These are phyloP conservation scores for Sherardia arvensis DNA, from an alignment of 257 asterid genomes.

Conservation along the genomic window DNA sequence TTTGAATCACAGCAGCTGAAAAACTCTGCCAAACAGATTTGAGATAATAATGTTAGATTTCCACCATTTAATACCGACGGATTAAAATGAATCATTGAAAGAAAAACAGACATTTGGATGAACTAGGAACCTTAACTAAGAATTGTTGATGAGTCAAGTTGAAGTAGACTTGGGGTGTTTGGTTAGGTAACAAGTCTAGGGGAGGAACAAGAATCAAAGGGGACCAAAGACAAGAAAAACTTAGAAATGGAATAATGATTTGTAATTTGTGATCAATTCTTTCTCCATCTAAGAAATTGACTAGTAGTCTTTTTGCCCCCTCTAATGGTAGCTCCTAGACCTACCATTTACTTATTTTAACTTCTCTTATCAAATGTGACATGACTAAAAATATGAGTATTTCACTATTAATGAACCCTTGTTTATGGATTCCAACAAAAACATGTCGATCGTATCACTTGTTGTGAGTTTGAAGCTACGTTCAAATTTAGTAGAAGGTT, in stretches of 20 bases:
- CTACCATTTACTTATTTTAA: not conserved
- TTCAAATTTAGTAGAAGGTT: too few relatives aligned
- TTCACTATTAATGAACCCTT: too few relatives aligned
- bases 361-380: not conserved
- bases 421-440: too few relatives aligned
- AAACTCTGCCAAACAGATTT: too few relatives aligned
- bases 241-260: not conserved
- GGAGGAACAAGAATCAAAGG: not conserved
- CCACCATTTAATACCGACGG: not conserved
- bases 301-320: not conserved
- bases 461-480: too few relatives aligned
- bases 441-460: too few relatives aligned
- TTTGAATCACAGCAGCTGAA: too few relatives aligned
- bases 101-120: not conserved
- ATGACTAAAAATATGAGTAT: too few relatives aligned
- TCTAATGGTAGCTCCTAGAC: not conserved
- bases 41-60: not conserved
- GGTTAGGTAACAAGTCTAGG: not conserved
- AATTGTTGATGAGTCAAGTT: not conserved
- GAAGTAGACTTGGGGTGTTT: not conserved
- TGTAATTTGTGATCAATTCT: not conserved
- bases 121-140: not conserved
- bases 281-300: not conserved
- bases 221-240: not conserved
- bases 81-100: not conserved